Percentiles rank a stretch among this genome's conserved stretches.
Evolutionary conservation across 495 filamentous ascomycete genomes (phyloP).

Genomic region (Podospora didyma): DNA sequence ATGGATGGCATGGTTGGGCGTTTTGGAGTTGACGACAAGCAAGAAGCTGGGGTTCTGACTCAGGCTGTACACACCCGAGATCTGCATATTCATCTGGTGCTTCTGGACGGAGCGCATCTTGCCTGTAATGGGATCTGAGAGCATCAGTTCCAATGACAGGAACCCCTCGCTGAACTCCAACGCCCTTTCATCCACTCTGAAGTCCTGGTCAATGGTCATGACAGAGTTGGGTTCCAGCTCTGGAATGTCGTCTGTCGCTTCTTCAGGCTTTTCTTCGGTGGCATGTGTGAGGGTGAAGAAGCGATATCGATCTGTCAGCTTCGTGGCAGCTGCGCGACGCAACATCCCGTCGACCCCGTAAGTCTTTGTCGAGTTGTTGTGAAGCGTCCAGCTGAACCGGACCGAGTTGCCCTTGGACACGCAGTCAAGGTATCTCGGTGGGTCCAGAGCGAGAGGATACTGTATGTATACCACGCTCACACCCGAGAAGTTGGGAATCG

Average conservation of each 20-base stretch:
- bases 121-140: conserved; percentile 17
- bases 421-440: conserved; percentile 20
- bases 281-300: conserved; percentile 15
- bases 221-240: conserved; percentile 12
- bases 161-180: conserved; percentile 13
- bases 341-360: conserved; percentile 10
- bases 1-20: conserved; percentile 18
- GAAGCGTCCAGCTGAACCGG: conserved; percentile 16
- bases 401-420: conserved; percentile 18
- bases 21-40: conserved; percentile 19
- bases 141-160: conserved; percentile 17
- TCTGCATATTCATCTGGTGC: conserved; percentile 19
- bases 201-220: conserved; percentile 14
- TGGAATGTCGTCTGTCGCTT: conserved; percentile 12
- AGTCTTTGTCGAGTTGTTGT: conserved; percentile 22
- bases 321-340: conserved; percentile 8
- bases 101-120: conserved; percentile 2
- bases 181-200: conserved; percentile 10
- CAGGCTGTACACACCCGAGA: conserved; percentile 16
- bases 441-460: conserved; percentile 17
- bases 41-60: conserved; percentile 13
- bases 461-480: conserved; percentile 1
- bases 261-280: conserved; percentile 9
- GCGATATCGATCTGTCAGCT: conserved; percentile 12
- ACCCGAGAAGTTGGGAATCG: conserved; percentile 19